These are phyloP conservation scores for Apiospora pterosperma DNA, from an alignment of 2,329 filamentous ascomycete species.

Conservation along the genomic window DNA sequence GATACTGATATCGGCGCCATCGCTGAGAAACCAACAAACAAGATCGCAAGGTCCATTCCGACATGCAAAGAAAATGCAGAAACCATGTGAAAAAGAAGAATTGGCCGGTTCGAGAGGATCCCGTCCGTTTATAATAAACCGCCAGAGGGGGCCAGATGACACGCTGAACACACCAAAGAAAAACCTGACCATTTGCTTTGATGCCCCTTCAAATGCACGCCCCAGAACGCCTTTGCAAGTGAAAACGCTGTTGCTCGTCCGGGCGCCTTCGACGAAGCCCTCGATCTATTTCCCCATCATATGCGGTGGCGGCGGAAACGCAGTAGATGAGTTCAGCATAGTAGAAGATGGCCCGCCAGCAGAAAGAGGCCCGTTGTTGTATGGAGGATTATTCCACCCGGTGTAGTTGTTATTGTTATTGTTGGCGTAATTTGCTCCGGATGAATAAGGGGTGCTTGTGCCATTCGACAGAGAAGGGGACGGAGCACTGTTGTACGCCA, in stretches of 20 bases:
- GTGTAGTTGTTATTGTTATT: background rate
- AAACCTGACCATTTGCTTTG: constrained; percentile 2
- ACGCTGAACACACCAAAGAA: background rate
- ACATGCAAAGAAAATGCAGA: constrained; percentile 24
- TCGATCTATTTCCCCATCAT: constrained; percentile 3
- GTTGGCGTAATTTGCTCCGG: constrained; percentile 16
- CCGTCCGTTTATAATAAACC: background rate
- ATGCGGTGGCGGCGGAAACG: constrained; percentile 1
- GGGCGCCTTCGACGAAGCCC: background rate
- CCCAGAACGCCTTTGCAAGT: constrained; percentile 2
- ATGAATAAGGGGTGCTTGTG: constrained; percentile 18
- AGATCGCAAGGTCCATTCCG: constrained; percentile 18
- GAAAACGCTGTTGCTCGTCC: background rate
- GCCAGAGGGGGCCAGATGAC: background rate
- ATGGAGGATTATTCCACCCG: constrained; percentile 22
- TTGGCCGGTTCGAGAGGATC: background rate
- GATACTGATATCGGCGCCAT: constrained; percentile 24
- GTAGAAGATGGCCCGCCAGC: constrained; percentile 9
- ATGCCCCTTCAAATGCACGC: constrained; percentile 6
- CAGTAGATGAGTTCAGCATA: background rate
- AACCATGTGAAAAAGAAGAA: constrained; percentile 13
- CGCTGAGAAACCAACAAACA: constrained; percentile 25
- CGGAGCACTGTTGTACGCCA: constrained; percentile 16
- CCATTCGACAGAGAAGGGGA: constrained; percentile 16
- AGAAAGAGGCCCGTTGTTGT: constrained; percentile 21